phyloP scores from a whole-genome alignment of 2,329 filamentous ascomycete species.

The Botrytis medusae region DNA sequence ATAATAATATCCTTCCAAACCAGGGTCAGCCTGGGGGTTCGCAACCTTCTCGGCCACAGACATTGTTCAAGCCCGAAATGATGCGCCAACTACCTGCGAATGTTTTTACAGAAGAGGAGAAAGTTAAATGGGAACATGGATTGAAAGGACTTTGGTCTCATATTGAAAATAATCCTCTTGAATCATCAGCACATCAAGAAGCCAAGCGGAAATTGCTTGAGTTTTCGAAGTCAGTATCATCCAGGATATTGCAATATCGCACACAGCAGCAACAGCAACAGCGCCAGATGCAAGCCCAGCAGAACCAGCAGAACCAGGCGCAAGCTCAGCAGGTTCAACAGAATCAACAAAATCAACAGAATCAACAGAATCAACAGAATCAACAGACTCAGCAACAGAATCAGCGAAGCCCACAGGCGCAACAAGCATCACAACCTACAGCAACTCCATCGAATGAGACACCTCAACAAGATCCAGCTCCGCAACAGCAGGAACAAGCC shows the following conservation, averaged over 20 bases:
- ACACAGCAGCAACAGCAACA: slow-evolving; percentile 23
- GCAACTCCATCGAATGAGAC: neutral
- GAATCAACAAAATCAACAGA: slow-evolving; percentile 22
- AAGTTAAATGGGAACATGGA: slow-evolving; percentile 58
- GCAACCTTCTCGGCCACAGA: slow-evolving; percentile 30
- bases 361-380: slow-evolving; percentile 14
- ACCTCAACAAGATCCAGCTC: slow-evolving; percentile 9
- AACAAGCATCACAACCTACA: slow-evolving; percentile 21
- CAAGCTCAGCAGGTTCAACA: slow-evolving; percentile 24
- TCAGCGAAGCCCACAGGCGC: slow-evolving; percentile 21
- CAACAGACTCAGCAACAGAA: slow-evolving; percentile 19
- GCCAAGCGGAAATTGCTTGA: slow-evolving; percentile 60
- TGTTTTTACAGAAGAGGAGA: slow-evolving; percentile 53
- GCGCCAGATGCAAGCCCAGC: slow-evolving; percentile 42
- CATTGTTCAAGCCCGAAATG: slow-evolving; percentile 37
- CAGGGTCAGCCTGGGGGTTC: slow-evolving; percentile 28
- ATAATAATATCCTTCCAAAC: slow-evolving; percentile 33
- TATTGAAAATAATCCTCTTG: slow-evolving; percentile 50
- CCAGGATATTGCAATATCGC: slow-evolving; percentile 9
- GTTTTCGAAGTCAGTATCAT: slow-evolving; percentile 57
- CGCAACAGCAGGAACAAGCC: slow-evolving; percentile 24
- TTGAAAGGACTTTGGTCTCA: slow-evolving; percentile 52
- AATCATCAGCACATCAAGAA: slow-evolving; percentile 50
- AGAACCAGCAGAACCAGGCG: slow-evolving; percentile 13
- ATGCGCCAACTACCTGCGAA: slow-evolving; percentile 37